These are phyloP conservation scores for Blumeria hordei DNA, from an alignment of 2,329 filamentous ascomycete species.

Conservation along the genomic window DNA sequence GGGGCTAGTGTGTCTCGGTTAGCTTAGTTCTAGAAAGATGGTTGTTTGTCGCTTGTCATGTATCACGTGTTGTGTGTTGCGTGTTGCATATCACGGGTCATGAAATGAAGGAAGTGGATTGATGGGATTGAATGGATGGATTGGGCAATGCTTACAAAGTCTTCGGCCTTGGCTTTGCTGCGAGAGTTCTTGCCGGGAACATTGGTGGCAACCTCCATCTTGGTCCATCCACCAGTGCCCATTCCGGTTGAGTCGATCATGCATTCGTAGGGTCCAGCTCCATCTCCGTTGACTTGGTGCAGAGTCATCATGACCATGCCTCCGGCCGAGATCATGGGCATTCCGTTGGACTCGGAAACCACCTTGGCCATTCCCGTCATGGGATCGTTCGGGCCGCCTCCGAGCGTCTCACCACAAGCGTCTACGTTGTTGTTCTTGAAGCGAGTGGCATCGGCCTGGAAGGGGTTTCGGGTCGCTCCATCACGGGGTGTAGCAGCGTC, in stretches of 20 bases:
- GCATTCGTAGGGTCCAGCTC: neutral
- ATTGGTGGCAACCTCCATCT: neutral
- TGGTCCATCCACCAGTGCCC: neutral
- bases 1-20: constrained; percentile 26
- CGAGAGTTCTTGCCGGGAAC: neutral
- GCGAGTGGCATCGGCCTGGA: constrained; percentile 39
- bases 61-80: too few relatives aligned
- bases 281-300: constrained; percentile 3
- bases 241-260: neutral
- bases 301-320: constrained; percentile 3
- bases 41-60: constrained; percentile 2
- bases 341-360: neutral
- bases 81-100: too few relatives aligned
- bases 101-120: too few relatives aligned
- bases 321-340: neutral
- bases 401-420: constrained; percentile 33
- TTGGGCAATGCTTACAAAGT: constrained; percentile 14
- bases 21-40: constrained; percentile 18
- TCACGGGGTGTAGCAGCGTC: constrained; percentile 33
- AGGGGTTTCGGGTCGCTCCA: constrained; percentile 32
- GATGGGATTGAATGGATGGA: too few relatives aligned
- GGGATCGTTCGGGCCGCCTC: constrained; percentile 29
- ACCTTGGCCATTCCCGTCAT: constrained; percentile 29
- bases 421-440: constrained; percentile 29
- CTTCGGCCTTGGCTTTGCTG: constrained; percentile 15